phyloP scores from a whole-genome alignment of 2,329 filamentous ascomycete species.

The Fusarium avenaceum region DNA sequence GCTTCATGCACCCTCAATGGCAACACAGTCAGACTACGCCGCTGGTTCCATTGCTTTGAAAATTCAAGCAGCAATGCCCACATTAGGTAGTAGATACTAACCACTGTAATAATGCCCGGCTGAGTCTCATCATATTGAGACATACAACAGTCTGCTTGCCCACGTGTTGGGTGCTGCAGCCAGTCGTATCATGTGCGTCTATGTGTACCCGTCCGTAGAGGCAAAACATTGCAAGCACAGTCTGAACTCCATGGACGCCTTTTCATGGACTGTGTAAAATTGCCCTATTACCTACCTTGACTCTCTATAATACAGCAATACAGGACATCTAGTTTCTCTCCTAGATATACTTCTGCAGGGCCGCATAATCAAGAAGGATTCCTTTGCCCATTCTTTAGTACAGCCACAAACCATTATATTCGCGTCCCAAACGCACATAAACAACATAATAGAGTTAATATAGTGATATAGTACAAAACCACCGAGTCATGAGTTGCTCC shows the following conservation, averaged over 20 bases:
- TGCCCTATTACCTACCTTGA: background rate
- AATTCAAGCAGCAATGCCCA: constrained; percentile 3
- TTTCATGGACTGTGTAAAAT: background rate
- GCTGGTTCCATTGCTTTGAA: constrained; percentile 6
- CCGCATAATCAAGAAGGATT: background rate
- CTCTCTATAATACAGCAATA: background rate
- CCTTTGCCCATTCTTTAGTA: background rate
- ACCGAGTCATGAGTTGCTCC: constrained; percentile 17
- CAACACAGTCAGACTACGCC: background rate
- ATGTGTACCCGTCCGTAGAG: background rate
- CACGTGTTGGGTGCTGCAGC: background rate
- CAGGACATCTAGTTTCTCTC: background rate
- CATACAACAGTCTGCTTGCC: background rate
- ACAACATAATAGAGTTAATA: constrained; percentile 19
- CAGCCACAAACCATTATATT: background rate
- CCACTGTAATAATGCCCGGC: background rate
- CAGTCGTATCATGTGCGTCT: background rate
- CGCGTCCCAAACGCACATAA: constrained; percentile 5
- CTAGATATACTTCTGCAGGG: background rate
- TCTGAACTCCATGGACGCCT: background rate
- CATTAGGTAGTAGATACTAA: too few species aligned
- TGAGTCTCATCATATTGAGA: background rate
- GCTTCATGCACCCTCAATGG: background rate
- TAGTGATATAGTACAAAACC: constrained; percentile 32
- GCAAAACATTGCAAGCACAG: background rate